These are phyloP conservation scores for Nelumbo lutea DNA, from an alignment of 164 flowering plant species.

Conservation along the genomic window DNA sequence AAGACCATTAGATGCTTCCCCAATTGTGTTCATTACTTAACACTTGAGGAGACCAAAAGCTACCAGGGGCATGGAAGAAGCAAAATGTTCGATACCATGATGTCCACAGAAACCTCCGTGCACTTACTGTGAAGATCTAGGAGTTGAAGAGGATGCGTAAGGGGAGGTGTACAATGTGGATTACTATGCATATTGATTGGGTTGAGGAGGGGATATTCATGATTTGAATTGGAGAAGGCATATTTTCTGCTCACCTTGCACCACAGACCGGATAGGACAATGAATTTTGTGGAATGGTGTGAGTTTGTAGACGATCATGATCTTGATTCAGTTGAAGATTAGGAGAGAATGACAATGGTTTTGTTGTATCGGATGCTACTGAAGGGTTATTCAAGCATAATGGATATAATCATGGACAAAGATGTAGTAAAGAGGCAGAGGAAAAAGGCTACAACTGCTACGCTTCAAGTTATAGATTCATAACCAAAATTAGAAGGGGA, in stretches of 20 bases:
- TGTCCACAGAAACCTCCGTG: slow-evolving; percentile 60
- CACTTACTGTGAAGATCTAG: slow-evolving; percentile 47
- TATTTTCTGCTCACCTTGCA: slow-evolving; percentile 58
- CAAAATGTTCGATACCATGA: slow-evolving; percentile 60
- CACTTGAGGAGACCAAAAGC: slow-evolving; percentile 73
- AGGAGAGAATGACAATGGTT: slow-evolving; percentile 75
- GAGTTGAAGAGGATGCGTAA: slow-evolving; percentile 54
- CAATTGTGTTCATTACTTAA: slow-evolving; percentile 75
- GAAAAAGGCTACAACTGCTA: slow-evolving; percentile 33
- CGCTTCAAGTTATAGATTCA: not conserved
- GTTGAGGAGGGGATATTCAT: slow-evolving; percentile 73
- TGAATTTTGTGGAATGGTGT: slow-evolving; percentile 59
- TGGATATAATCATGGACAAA: slow-evolving; percentile 62
- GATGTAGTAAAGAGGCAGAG: slow-evolving; percentile 63
- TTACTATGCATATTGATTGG: slow-evolving; percentile 69
- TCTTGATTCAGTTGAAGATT: slow-evolving; percentile 61
- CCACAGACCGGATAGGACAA: slow-evolving; percentile 78
- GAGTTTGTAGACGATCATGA: slow-evolving; percentile 73
- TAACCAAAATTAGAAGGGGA: slow-evolving; percentile 5
- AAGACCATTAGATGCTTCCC: slow-evolving; percentile 71
- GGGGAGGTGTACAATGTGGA: slow-evolving; percentile 77
- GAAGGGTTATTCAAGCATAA: slow-evolving; percentile 63
- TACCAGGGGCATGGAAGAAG: slow-evolving; percentile 76
- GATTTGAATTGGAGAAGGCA: slow-evolving; percentile 82
- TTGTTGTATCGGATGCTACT: slow-evolving; percentile 74